These are phyloP conservation scores for Alternaria solani DNA, from an alignment of 2,329 filamentous ascomycete genomes.

Conservation along the genomic window DNA sequence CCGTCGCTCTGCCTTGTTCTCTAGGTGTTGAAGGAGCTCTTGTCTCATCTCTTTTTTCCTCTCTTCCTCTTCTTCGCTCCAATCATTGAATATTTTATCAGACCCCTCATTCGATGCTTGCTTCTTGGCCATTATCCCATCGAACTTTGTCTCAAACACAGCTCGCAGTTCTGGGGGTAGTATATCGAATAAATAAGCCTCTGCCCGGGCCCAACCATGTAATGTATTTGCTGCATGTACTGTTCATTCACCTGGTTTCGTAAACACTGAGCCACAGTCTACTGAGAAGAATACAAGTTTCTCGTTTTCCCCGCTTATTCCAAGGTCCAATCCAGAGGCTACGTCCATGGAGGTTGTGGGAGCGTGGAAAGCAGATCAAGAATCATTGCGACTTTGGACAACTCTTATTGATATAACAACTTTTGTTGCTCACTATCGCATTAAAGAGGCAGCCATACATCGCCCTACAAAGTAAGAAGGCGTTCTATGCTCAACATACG, in stretches of 20 bases:
- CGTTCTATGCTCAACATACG: not conserved
- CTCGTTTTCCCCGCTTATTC: not conserved
- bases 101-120: not conserved
- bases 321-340: not conserved
- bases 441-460: not conserved
- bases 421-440: not conserved
- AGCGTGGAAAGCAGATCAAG: not conserved
- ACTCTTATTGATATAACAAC: not conserved
- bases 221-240: conserved; percentile 22
- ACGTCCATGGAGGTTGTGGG: not conserved
- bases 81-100: not conserved
- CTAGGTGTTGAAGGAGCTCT: not conserved
- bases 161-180: not conserved
- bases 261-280: conserved; percentile 20
- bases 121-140: not conserved
- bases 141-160: not conserved
- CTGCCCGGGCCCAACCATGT: conserved; percentile 1
- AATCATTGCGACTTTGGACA: not conserved
- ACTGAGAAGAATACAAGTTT: not conserved
- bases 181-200: not conserved
- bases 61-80: not conserved
- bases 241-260: conserved; percentile 24
- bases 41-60: conserved; percentile 5
- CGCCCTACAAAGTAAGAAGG: not conserved
- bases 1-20: not conserved